phyloP scores from a whole-genome alignment of 1,139 yeast genomes.

The Lodderomyces metapsilosis region DNA sequence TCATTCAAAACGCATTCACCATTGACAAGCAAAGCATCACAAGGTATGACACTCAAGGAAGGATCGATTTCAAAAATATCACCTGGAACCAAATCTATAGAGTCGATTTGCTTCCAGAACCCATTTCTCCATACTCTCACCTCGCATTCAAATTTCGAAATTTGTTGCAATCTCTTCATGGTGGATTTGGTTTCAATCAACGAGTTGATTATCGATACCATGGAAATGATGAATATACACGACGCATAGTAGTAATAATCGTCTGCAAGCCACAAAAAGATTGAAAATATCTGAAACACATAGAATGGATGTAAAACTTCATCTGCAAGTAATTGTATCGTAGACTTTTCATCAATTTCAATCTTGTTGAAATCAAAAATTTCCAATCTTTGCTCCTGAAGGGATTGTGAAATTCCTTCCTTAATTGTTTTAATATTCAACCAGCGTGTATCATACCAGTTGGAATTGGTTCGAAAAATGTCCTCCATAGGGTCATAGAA shows the following conservation, averaged over 20 bases:
- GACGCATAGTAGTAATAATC: slow-evolving; percentile 90
- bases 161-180: slow-evolving; percentile 65
- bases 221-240: slow-evolving; percentile 84
- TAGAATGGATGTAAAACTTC: slow-evolving; percentile 95
- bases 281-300: slow-evolving; percentile 88
- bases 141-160: slow-evolving; percentile 73
- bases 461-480: slow-evolving; percentile 75
- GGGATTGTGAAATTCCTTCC: slow-evolving; percentile 70
- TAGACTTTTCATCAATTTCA: slow-evolving; percentile 72
- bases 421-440: slow-evolving; percentile 52
- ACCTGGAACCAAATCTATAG: slow-evolving; percentile 91
- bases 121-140: slow-evolving; percentile 91
- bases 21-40: slow-evolving; percentile 81
- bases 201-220: slow-evolving; percentile 76
- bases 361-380: slow-evolving; percentile 80
- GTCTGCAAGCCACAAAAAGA: slow-evolving; percentile 87
- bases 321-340: slow-evolving; percentile 64
- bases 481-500: slow-evolving; percentile 86
- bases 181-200: slow-evolving; percentile 81
- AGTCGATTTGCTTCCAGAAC: slow-evolving; percentile 82
- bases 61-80: slow-evolving; percentile 94
- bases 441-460: slow-evolving; percentile 88
- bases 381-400: slow-evolving; percentile 62
- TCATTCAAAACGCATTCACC: slow-evolving; percentile 96
- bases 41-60: slow-evolving; percentile 67